phyloP scores from a whole-genome alignment of 2,329 filamentous ascomycete species.

The Cladosporium sphaerospermum region DNA sequence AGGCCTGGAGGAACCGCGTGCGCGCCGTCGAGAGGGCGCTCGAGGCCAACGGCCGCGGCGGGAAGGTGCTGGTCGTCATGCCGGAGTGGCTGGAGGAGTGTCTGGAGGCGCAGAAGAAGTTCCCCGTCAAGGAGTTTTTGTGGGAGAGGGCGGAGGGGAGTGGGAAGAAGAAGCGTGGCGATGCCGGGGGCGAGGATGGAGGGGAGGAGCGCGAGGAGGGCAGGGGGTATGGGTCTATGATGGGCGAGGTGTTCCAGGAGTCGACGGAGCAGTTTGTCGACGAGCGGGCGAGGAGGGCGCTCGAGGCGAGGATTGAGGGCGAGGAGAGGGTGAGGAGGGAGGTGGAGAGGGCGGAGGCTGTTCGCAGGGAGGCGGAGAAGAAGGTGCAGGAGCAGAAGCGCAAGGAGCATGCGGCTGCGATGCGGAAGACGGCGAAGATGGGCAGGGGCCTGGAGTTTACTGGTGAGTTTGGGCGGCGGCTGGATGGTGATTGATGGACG shows the following conservation, averaged over 20 bases:
- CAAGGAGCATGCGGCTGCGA: constrained; percentile 20
- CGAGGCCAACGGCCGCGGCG: constrained; percentile 7
- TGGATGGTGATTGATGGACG: not conserved
- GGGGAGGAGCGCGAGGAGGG: not conserved
- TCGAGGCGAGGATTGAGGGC: not conserved
- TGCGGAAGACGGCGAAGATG: constrained; percentile 21
- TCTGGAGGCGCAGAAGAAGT: constrained; percentile 32
- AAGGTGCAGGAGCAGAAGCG: constrained; percentile 19
- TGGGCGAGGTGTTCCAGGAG: constrained; percentile 32
- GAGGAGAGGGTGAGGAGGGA: constrained; percentile 30
- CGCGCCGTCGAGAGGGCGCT: not conserved
- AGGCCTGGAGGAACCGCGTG: constrained; percentile 50
- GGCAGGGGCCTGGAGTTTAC: constrained; percentile 24
- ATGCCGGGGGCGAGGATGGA: not conserved
- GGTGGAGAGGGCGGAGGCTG: constrained; percentile 21
- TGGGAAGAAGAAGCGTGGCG: constrained; percentile 29
- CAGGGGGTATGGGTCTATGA: constrained; percentile 14
- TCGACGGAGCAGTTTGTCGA: constrained; percentile 18
- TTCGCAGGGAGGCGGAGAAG: constrained; percentile 14
- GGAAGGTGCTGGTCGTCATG: constrained; percentile 32
- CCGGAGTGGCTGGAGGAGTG: constrained; percentile 46
- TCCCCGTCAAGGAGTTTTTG: constrained; percentile 30
- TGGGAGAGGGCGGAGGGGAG: constrained; percentile 26
- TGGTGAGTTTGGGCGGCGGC: constrained; percentile 28
- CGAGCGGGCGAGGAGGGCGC: constrained; percentile 23